Evolutionary conservation across 1,139 yeast species (phyloP).

Genomic region (Pichia sp.): DNA sequence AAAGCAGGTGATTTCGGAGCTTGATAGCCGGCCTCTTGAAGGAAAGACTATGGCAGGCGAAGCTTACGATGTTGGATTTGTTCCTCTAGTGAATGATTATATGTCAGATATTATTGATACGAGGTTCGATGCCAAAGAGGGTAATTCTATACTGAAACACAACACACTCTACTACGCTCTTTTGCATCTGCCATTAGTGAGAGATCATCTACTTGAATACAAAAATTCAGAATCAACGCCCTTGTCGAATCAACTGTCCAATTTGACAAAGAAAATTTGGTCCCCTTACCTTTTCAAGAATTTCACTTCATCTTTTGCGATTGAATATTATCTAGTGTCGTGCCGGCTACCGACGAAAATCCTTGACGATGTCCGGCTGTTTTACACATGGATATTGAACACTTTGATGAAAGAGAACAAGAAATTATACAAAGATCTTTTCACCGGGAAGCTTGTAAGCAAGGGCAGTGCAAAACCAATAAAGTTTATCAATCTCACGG

Average conservation of each 20-base stretch:
- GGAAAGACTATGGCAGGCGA: constrained; percentile 42
- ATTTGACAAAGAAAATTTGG: constrained; percentile 61
- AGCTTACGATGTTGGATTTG: constrained; percentile 55
- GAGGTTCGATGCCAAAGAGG: constrained; percentile 39
- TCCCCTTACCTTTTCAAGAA: constrained; percentile 51
- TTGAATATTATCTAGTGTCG: constrained; percentile 48
- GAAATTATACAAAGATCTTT: constrained; percentile 29
- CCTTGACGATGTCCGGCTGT: constrained; percentile 37
- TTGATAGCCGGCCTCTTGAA: constrained; percentile 29
- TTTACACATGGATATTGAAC: constrained; percentile 59
- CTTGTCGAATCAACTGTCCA: constrained; percentile 23
- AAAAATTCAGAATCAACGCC: constrained; percentile 27
- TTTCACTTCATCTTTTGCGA: constrained; percentile 66
- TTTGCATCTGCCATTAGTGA: constrained; percentile 48
- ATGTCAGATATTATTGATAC: constrained; percentile 21
- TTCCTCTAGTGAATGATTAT: constrained; percentile 49
- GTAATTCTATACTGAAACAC: background rate
- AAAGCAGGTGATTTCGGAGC: constrained; percentile 31
- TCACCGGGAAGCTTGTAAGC: constrained; percentile 50
- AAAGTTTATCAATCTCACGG: constrained; percentile 57
- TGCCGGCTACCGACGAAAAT: constrained; percentile 40
- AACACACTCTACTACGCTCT: constrained; percentile 56
- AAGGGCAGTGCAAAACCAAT: constrained; percentile 22
- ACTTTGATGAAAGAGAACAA: constrained; percentile 36
- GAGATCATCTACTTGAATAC: constrained; percentile 47